These are phyloP conservation scores for Aspergillus nomiae DNA, from an alignment of 2,329 filamentous ascomycete genomes.

Conservation along the genomic window DNA sequence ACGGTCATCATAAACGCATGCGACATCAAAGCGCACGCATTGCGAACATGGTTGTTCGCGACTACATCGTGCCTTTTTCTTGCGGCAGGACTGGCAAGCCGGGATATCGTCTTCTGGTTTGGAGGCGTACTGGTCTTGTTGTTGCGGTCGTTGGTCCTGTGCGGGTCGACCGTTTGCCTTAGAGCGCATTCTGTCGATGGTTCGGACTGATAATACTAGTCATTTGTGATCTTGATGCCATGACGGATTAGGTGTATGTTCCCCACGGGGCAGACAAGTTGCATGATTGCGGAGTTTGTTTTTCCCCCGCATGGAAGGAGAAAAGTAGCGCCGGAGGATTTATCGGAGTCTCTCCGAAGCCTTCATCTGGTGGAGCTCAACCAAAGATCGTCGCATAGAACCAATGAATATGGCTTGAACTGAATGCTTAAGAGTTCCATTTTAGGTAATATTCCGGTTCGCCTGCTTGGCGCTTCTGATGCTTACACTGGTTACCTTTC, in stretches of 20 bases:
- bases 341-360: not conserved
- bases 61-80: slow-evolving; percentile 50
- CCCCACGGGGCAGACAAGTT: not conserved
- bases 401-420: not conserved
- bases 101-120: slow-evolving; percentile 13
- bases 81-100: slow-evolving; percentile 47
- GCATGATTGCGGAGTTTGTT: not conserved
- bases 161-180: not conserved
- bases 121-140: not conserved
- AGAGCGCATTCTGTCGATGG: not conserved
- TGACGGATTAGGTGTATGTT: not conserved
- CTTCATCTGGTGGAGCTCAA: not conserved
- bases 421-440: no score
- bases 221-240: not conserved
- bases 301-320: not conserved
- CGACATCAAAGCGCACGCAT: slow-evolving; percentile 36
- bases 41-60: slow-evolving; percentile 48
- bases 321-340: not conserved
- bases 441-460: not conserved
- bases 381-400: not conserved
- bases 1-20: slow-evolving; percentile 37
- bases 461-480: not conserved
- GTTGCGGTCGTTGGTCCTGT: not conserved
- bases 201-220: not conserved
- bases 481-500: not conserved